phyloP scores from a whole-genome alignment of 441 rosid species.

The Erysimum pusillum region DNA sequence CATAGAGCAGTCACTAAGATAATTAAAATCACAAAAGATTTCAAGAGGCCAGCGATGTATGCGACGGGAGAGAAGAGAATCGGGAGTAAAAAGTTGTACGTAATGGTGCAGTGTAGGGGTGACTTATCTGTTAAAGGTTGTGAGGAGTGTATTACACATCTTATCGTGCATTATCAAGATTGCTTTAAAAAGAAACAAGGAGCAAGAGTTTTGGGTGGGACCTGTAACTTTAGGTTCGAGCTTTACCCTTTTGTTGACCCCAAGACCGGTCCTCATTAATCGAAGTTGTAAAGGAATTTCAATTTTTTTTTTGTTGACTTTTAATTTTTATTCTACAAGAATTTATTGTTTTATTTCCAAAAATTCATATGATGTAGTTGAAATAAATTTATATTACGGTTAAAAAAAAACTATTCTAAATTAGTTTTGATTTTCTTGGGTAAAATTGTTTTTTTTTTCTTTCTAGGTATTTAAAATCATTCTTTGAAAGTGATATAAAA shows the following conservation, averaged over 20 bases:
- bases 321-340: background rate
- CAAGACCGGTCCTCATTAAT: background rate
- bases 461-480: too few relatives aligned
- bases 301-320: background rate
- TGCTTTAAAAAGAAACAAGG: conserved; percentile 40
- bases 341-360: background rate
- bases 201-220: conserved; percentile 55
- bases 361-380: background rate
- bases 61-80: conserved; percentile 48
- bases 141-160: background rate
- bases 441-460: too few relatives aligned
- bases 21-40: background rate
- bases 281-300: background rate
- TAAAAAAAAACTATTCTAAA: background rate
- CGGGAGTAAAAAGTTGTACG: conserved; percentile 50
- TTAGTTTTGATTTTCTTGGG: background rate
- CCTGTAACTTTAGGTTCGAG: conserved; percentile 61
- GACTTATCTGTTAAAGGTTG: conserved; percentile 33
- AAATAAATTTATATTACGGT: background rate
- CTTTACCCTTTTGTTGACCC: conserved; percentile 44
- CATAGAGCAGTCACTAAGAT: conserved; percentile 13
- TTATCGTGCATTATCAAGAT: background rate
- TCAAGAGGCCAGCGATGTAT: conserved; percentile 6
- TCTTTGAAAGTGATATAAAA: too few relatives aligned
- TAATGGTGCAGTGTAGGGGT: conserved; percentile 59